A percentile compares a stretch with the other conserved stretches of the same genome.
Conservation (phyloP, 2,329 filamentous ascomycete genomes). For the Phoma sp. region DNA sequence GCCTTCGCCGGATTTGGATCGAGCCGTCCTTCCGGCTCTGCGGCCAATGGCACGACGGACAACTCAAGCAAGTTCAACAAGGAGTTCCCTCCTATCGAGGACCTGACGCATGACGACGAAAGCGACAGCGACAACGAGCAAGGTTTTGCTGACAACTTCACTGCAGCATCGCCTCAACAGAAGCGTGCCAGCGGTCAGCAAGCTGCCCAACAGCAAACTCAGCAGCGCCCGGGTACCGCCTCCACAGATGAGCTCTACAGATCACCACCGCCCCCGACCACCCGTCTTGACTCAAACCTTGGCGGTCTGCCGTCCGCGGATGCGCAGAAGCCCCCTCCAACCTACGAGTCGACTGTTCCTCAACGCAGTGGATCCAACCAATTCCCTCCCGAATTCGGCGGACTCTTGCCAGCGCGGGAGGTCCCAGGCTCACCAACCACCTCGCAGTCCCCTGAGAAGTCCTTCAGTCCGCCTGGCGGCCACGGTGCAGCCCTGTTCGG, state of each 20-base stretch:
- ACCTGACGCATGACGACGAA: conserved; percentile 81
- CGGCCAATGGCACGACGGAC: conserved; percentile 36
- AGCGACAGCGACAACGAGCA: conserved; percentile 71
- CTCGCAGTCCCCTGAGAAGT: conserved; percentile 47
- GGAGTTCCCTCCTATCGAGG: conserved; percentile 94
- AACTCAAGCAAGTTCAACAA: conserved; percentile 63
- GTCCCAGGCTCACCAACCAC: conserved; percentile 54
- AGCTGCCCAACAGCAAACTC: conserved; percentile 28
- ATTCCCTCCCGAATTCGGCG: conserved; percentile 62
- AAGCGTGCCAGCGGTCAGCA: conserved; percentile 37
- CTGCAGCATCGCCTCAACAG: conserved; percentile 61
- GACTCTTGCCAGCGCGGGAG: conserved; percentile 61
- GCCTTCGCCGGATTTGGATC: conserved; percentile 77
- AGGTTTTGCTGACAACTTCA: conserved; percentile 94
- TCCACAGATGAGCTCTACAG: conserved; percentile 41
- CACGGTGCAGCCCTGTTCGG: conserved; percentile 51
- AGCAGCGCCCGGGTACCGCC: conserved; percentile 36
- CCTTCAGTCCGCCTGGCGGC: conserved; percentile 45
- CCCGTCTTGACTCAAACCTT: conserved; percentile 43
- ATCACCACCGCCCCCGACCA: conserved; percentile 40
- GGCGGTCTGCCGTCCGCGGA: conserved; percentile 57
- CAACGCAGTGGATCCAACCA: conserved; percentile 50
- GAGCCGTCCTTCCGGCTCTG: conserved; percentile 57
- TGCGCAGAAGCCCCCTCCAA: conserved; percentile 64
- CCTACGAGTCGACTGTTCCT: conserved; percentile 57